Conservation (phyloP, 768 basidiomycete genomes). For the Agaricus subrufescens region DNA sequence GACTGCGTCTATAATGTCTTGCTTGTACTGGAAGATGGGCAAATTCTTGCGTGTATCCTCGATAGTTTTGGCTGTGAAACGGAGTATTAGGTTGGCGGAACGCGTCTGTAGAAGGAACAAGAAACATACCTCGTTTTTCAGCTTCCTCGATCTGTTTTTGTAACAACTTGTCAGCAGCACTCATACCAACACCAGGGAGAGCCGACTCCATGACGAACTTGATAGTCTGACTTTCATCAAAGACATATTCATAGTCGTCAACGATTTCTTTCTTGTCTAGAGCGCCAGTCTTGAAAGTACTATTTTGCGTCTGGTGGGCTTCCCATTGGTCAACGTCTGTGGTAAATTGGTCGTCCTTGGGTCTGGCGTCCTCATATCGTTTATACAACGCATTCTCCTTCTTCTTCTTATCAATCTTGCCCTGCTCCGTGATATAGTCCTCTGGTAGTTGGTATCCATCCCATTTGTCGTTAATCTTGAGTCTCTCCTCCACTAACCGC, state of each 20-base stretch:
- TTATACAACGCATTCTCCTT: slow-evolving; percentile 89
- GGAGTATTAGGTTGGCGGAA: background rate
- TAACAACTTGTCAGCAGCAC: slow-evolving; percentile 79
- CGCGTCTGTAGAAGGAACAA: background rate
- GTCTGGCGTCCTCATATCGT: slow-evolving; percentile 92
- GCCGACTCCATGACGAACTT: slow-evolving; percentile 87
- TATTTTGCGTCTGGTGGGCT: slow-evolving; percentile 82
- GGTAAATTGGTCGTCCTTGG: slow-evolving; percentile 89
- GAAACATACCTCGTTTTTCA: slow-evolving; percentile 72
- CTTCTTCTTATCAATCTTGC: slow-evolving; percentile 96
- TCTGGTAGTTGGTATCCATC: slow-evolving; percentile 97
- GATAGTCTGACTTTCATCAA: slow-evolving; percentile 97
- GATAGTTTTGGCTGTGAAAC: slow-evolving; percentile 67
- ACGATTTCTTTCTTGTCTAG: slow-evolving; percentile 81
- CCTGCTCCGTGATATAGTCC: slow-evolving; percentile 97
- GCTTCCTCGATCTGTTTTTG: slow-evolving; percentile 89
- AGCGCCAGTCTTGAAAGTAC: slow-evolving; percentile 87
- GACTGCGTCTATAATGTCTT: slow-evolving; percentile 85
- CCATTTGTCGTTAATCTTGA: slow-evolving; percentile 91
- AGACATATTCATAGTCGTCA: slow-evolving; percentile 94
- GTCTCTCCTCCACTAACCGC: slow-evolving; percentile 86
- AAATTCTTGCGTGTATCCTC: slow-evolving; percentile 92
- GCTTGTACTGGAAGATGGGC: slow-evolving; percentile 87
- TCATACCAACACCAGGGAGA: slow-evolving; percentile 66
- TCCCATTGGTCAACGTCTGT: slow-evolving; percentile 99